phyloP scores from a whole-genome alignment of 768 basidiomycete species.

The Russula emetica region DNA sequence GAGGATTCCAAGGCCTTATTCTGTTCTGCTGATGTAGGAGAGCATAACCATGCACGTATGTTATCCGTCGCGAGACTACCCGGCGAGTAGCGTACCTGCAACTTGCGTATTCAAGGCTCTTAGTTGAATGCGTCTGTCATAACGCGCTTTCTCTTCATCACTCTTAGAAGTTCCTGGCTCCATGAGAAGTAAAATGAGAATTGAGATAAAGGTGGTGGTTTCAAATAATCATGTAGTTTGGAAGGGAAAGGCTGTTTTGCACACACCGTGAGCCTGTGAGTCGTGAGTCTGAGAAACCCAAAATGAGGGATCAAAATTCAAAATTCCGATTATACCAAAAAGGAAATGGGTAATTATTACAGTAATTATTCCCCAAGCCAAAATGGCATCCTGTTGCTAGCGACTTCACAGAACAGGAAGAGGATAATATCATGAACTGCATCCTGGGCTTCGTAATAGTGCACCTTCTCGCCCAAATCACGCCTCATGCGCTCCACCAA shows the following conservation, averaged over 20 bases:
- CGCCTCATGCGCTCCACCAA: slow-evolving; percentile 31
- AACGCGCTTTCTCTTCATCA: slow-evolving; percentile 51
- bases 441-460: slow-evolving; percentile 33
- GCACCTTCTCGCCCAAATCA: slow-evolving; percentile 35
- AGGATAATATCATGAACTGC: slow-evolving; percentile 33
- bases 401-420: slow-evolving; percentile 28
- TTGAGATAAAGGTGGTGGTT: not conserved
- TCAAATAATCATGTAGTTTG: slow-evolving; percentile 12
- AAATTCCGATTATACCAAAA: slow-evolving; percentile 20
- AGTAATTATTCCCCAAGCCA: slow-evolving; percentile 24
- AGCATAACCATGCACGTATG: not conserved
- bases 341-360: slow-evolving; percentile 13
- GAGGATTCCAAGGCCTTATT: slow-evolving; percentile 82
- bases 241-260: not conserved
- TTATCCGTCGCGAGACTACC: slow-evolving; percentile 38
- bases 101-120: slow-evolving; percentile 53
- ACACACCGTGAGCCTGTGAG: not conserved
- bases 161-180: slow-evolving; percentile 33
- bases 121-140: slow-evolving; percentile 54
- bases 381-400: slow-evolving; percentile 25
- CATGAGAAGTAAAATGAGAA: slow-evolving; percentile 9
- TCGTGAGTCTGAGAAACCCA: not conserved
- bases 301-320: slow-evolving; percentile 4
- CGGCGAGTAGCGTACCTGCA: slow-evolving; percentile 34
- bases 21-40: slow-evolving; percentile 45